These are phyloP conservation scores for Kluyveromyces marxianus DNA, from an alignment of 1,139 yeast species.

Conservation along the genomic window DNA sequence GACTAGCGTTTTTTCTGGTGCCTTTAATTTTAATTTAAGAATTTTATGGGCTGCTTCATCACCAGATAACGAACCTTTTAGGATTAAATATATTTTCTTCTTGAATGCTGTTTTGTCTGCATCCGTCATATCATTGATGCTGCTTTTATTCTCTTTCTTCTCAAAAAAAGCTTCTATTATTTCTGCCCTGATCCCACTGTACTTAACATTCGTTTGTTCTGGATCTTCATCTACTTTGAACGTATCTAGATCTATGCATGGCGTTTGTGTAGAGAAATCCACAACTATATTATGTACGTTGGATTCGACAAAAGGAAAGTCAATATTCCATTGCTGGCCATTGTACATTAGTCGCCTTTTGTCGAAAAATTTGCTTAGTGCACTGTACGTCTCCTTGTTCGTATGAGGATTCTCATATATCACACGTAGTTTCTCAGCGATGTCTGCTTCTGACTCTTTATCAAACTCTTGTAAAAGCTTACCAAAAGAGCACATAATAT, in stretches of 20 bases:
- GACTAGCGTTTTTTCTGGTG: constrained; percentile 38
- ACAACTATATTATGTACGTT: constrained; percentile 53
- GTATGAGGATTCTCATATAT: constrained; percentile 51
- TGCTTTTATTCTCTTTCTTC: neutral
- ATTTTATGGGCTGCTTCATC: constrained; percentile 92
- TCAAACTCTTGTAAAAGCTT: constrained; percentile 37
- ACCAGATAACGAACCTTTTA: constrained; percentile 89
- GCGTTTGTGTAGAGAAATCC: constrained; percentile 41
- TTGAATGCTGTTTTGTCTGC: constrained; percentile 55
- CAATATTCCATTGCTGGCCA: constrained; percentile 16
- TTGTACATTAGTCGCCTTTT: constrained; percentile 43
- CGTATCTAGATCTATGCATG: constrained; percentile 43
- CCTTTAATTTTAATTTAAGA: constrained; percentile 40
- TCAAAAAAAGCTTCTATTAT: neutral
- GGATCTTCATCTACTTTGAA: constrained; percentile 49
- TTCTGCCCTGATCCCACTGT: constrained; percentile 28
- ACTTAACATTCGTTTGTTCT: constrained; percentile 43
- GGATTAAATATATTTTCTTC: constrained; percentile 68
- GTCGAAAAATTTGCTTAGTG: constrained; percentile 48
- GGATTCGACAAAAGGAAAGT: constrained; percentile 57
- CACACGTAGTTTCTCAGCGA: constrained; percentile 55
- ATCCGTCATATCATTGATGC: constrained; percentile 63
- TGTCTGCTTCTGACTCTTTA: constrained; percentile 39
- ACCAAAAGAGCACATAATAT: constrained; percentile 40
- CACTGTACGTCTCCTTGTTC: constrained; percentile 38